These are phyloP conservation scores for Zymoseptoria passerinii DNA, from an alignment of 2,329 filamentous ascomycete genomes.

Conservation along the genomic window DNA sequence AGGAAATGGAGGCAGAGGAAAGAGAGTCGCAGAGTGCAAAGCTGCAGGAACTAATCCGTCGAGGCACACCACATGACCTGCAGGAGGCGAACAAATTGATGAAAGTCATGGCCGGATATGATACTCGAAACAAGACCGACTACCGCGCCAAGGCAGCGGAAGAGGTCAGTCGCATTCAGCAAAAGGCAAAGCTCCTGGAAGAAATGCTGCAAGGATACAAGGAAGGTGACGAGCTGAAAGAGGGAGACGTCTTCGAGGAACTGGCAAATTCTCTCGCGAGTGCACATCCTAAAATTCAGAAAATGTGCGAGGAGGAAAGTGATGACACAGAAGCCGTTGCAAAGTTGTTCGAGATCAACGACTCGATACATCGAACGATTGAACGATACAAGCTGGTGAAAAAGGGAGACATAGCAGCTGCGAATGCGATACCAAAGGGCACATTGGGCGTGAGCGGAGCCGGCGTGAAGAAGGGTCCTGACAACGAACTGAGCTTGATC, in stretches of 20 bases:
- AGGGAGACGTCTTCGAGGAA: conserved; percentile 68
- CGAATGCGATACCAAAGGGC: conserved; percentile 74
- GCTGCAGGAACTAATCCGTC: conserved; percentile 87
- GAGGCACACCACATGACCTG: conserved; percentile 83
- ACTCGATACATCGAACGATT: conserved; percentile 95
- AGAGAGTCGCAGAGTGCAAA: conserved; percentile 94
- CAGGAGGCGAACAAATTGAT: conserved; percentile 96
- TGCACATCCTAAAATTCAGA: conserved; percentile 96
- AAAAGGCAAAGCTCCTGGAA: conserved; percentile 85
- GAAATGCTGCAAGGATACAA: conserved; percentile 83
- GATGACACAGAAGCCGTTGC: conserved; percentile 94
- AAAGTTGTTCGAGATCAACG: conserved; percentile 93
- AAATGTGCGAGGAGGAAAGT: conserved; percentile 98
- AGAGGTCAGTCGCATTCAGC: conserved; percentile 88
- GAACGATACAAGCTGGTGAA: conserved; percentile 94
- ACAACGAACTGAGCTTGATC: conserved; percentile 82
- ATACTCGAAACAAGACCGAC: conserved; percentile 91
- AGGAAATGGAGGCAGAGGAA: conserved; percentile 98
- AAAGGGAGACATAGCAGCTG: conserved; percentile 81
- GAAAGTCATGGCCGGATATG: conserved; percentile 98
- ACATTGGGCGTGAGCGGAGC: conserved; percentile 60
- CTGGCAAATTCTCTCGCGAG: conserved; percentile 80
- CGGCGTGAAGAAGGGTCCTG: conserved; percentile 55
- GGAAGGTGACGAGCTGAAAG: conserved; percentile 67
- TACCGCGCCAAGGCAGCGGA: conserved; percentile 96